Base-by-base conservation (phyloP, 805 yeast species). In the Hanseniaspora guilliermondii region DNA sequence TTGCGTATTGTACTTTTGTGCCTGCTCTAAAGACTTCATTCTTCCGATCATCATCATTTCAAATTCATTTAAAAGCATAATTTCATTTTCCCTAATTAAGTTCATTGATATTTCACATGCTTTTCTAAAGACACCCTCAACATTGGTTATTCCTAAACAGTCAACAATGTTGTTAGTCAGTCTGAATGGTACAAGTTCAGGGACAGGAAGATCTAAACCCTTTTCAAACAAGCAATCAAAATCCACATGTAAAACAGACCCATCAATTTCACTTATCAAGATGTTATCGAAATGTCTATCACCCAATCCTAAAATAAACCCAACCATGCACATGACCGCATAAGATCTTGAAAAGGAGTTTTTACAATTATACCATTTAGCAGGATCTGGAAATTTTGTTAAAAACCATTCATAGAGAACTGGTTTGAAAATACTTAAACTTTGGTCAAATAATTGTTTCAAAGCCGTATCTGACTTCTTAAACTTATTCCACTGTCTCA, bases 251-350 rank as follows among this genome's bases (percentile, higher is more conserved):
- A 93, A 68, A 0, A 87, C 79, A 8, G 79, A 80, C 1, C 98
- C 98, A 3, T 82, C 76, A 41, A 74, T 76, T 57, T 83, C 82
- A 61, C 82, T 76, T 38, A 91, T 70, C 53, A 93, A 68, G 21
- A 93, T 79, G 63, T 93, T 93, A 63, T 93, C 99, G 60, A 96
- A 85, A 65, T 93, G 99, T 39, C 99, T 75, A 67, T 93, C 99
- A 24, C 99, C 99, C 49, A 93, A 74, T 8, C 98, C 98, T 27
- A 93, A 73, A 46, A 93, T 79, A 64, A 86, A 87, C 0, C 99
- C 98, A 5, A 91, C 95, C 73, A 93, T 87, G 0, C 97, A 88
- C 98, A 94, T 93, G 0, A 91, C 97, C 0, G 97, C 96, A 27
- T 85, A 73, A 0, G 96, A 80, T 53, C 95, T 73, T 0, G 86